Percentiles rank a stretch among this genome's conserved stretches.
Conservation (phyloP, 129 eudicot genomes). For the Gnaphalium uliginosum region DNA sequence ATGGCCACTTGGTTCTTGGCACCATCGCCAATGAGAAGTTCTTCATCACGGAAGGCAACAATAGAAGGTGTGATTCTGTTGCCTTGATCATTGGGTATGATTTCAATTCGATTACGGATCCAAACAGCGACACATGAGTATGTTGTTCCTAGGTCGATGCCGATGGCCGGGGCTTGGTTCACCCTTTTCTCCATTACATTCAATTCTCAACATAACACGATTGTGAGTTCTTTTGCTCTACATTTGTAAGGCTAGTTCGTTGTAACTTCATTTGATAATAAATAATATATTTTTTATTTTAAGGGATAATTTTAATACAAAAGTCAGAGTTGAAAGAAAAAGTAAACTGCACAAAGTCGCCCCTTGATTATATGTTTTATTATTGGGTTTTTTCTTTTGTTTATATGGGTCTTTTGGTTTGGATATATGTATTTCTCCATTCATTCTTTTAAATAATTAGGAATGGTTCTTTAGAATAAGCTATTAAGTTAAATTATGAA, state of each 20-base stretch:
- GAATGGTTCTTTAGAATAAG: no score
- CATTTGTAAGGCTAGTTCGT: not conserved
- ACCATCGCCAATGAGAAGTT: slow-evolving; percentile 23
- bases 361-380: no score
- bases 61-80: slow-evolving; percentile 27
- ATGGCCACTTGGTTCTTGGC: slow-evolving; percentile 24
- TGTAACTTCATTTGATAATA: not conserved
- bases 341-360: not conserved
- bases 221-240: not conserved
- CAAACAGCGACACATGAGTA: slow-evolving; percentile 30
- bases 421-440: no score
- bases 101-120: slow-evolving; percentile 13
- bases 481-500: no score
- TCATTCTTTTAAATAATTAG: no score
- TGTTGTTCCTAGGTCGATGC: slow-evolving; percentile 29
- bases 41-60: slow-evolving; percentile 20
- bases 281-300: no score
- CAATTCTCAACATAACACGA: not conserved
- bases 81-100: slow-evolving; percentile 33
- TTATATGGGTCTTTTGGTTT: no score
- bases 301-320: not conserved
- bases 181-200: not conserved
- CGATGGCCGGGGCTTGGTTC: slow-evolving; percentile 1
- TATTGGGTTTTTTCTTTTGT: no score
- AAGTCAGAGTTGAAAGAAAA: not conserved